Evolutionary conservation across 176 grass and related monocot species (phyloP), one percentile per base, ranked within the genome.

Genomic region (Microstegium vimineum): DNA sequence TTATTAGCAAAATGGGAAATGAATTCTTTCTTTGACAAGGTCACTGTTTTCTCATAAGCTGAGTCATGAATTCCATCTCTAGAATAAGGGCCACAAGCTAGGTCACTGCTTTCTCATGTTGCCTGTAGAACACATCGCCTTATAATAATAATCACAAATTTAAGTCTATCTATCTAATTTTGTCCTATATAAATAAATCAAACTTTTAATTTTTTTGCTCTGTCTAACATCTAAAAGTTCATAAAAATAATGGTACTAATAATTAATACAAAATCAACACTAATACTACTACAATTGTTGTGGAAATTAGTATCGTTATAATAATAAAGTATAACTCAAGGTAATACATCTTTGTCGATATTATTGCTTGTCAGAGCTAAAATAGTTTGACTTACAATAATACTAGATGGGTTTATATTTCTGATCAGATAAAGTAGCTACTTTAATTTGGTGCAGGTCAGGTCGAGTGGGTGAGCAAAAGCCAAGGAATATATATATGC

Each of bases 1-100:
- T 10, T 35, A 79, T 10, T 35, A 79, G 2, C 71, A 59, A 20
- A 66, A 41, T 85, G 5, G 18, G 59, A 73, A 61, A 73, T 17
- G 61, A 43, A 28, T 66, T 69, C 27, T 83, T 72, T 25, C 7
- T 49, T 66, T 78, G 42, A 78, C 57, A 88, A 57, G 43, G 33
- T 41, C 42, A 56, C 13, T 74, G 5, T 31, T 46, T 41, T 80
- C 5, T 28, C 32, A 43, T 17, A 25, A 74, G 25, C n/a, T n/a
- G n/a, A 73, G 34, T 23, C 33, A 73, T 79, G 37, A 40, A 73
- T 37, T 31, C 57, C 25, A 54, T 64, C 22, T 54, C 22, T 54
- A 49, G 23, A 80, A 25, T 47, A 31, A 85, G n/a, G n/a, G n/a
- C n/a, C n/a, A n/a, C n/a, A n/a, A n/a, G n/a, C n/a, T n/a, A n/a